Percentiles rank a stretch among this genome's conserved stretches.
Conservation (phyloP, 108 stramenopile genomes). For the Fragilaria radians region DNA sequence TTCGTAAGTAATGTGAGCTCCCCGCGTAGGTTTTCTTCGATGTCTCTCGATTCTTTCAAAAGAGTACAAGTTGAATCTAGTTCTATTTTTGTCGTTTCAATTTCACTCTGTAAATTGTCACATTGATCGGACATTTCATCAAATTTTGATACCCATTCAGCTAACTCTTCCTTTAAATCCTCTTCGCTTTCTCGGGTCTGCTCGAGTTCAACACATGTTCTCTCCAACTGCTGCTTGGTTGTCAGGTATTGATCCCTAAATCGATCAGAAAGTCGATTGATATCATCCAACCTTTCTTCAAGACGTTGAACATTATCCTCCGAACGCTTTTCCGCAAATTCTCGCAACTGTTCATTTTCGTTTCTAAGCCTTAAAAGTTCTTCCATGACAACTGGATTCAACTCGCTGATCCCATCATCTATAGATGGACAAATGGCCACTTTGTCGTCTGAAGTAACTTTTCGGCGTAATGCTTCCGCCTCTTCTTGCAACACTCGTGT, state of each 20-base stretch:
- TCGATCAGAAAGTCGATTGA: slow-evolving; percentile 38
- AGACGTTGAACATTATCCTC: slow-evolving; percentile 65
- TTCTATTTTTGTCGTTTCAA: slow-evolving; percentile 11
- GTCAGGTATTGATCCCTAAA: slow-evolving; percentile 62
- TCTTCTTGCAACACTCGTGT: slow-evolving; percentile 48
- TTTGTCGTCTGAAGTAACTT: slow-evolving; percentile 36
- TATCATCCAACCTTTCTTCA: slow-evolving; percentile 63
- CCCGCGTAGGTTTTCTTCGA: neutral
- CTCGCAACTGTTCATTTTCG: slow-evolving; percentile 63
- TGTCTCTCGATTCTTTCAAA: neutral
- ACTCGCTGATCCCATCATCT: slow-evolving; percentile 71
- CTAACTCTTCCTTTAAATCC: slow-evolving; percentile 16
- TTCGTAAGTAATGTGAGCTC: slow-evolving; percentile 1
- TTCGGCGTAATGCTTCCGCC: slow-evolving; percentile 40
- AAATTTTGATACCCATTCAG: slow-evolving; percentile 5
- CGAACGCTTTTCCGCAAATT: slow-evolving; percentile 68
- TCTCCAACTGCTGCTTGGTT: slow-evolving; percentile 56
- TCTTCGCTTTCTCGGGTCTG: slow-evolving; percentile 21
- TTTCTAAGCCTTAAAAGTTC: slow-evolving; percentile 67
- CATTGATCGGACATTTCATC: neutral
- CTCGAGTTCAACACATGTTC: slow-evolving; percentile 25
- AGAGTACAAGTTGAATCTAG: slow-evolving; percentile 3
- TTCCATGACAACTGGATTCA: slow-evolving; percentile 70
- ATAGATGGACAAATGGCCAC: slow-evolving; percentile 22
- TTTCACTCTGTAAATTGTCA: slow-evolving; percentile 4